A percentile compares a stretch with the other conserved stretches of the same genome.
Conservation (phyloP, 2,329 filamentous ascomycete species). For the Pestalotiopsis sp. region DNA sequence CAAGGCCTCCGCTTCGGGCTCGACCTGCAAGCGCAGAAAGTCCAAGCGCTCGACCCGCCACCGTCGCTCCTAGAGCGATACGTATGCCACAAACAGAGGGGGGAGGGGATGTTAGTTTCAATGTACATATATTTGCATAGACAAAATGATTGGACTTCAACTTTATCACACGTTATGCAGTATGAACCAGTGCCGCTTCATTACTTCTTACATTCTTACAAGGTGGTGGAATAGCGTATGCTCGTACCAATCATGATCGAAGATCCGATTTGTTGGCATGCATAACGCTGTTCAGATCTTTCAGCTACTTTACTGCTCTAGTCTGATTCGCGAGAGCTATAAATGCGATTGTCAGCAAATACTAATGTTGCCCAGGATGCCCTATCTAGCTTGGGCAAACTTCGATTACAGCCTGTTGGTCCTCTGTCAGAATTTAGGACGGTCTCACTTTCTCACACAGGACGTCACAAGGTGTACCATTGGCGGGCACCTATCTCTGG, state of each 20-base stretch:
- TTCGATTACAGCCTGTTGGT: too few species aligned
- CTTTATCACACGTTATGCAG: background rate
- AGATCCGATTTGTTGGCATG: background rate
- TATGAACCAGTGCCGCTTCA: too few species aligned
- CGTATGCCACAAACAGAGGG: background rate
- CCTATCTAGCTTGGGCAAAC: too few species aligned
- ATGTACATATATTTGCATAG: conserved; percentile 3
- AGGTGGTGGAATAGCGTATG: too few species aligned
- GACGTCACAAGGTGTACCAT: too few species aligned
- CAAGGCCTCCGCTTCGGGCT: background rate
- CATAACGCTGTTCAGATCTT: background rate
- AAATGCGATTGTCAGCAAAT: too few species aligned
- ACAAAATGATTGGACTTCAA: background rate
- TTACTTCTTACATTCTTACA: too few species aligned
- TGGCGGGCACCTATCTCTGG: background rate
- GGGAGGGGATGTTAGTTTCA: background rate
- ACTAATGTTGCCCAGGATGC: too few species aligned
- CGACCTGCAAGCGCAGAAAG: conserved; percentile 5
- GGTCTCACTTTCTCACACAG: too few species aligned
- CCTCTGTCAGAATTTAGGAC: too few species aligned
- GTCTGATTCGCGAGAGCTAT: too few species aligned
- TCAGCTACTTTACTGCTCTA: too few species aligned
- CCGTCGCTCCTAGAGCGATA: background rate
- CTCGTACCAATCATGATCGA: background rate
- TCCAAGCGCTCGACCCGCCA: background rate